Evolutionary conservation across 1,284 basidiomycete genomes (phyloP), one percentile per base, ranked within the genome.

Genomic region (Boletus hoseneyae): DNA sequence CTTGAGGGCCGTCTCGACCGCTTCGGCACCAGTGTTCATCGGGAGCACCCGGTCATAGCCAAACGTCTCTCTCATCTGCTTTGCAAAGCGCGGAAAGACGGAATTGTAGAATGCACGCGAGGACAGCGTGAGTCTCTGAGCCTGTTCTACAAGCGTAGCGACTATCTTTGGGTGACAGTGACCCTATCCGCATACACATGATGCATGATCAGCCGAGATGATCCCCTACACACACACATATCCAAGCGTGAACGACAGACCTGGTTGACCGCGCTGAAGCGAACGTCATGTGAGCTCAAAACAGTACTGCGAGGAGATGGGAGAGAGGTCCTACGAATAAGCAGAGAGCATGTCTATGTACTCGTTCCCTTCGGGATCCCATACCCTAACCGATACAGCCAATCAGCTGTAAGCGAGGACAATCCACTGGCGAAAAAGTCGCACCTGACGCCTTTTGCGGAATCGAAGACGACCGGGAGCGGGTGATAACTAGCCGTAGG

Each of bases 1-100:
- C 77, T 93, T 92, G 57, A 90, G 61, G 16, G 78, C 75, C 0
- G 94, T 97, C 74, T 99, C 95, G 53, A 99, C 96, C 8, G 96
- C 96, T 67, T 99, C 96, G 2, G 94, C 95, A 38, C 96, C 96
- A 0, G 96, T 99, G 78, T 99, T 99, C 94, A 99, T 97, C 19
- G 96, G 96, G n/a, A 99, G 78, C 10, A 98, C 93, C 86, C 95
- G 95, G 54, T 93, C 91, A 66, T 90, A 96, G 13, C 85, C 87
- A 62, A 95, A 93, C 71, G 92, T 79, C 59, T 83, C 72, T 12
- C 90, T 95, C 50, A 97, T 75, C 69, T 86, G 83, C 72, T 93
- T 79, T 2, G 94, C 93, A 69, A 96, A 99, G 19, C 78, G 80
- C 1, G 93, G 93, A 59, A 99, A 93, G 52, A 88, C 78, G 39